A percentile compares a stretch with the other conserved stretches of the same genome.
Conservation (phyloP, 306 rosid genomes). For the Lupinus albus region DNA sequence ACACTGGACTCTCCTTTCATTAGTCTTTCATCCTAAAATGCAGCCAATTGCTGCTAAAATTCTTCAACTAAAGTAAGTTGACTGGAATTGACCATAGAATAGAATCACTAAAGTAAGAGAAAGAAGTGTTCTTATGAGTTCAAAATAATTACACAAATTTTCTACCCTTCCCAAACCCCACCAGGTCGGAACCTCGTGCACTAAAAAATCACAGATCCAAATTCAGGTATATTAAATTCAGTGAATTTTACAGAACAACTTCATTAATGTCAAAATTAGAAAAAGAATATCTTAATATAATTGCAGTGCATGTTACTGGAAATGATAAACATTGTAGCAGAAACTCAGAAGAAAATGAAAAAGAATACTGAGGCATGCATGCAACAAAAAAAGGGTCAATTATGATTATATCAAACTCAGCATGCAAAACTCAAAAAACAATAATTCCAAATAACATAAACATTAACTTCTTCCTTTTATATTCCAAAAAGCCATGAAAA, state of each 20-base stretch:
- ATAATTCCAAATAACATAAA: not conserved
- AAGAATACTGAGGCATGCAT: conserved; percentile 15
- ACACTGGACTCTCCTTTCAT: too few relatives aligned
- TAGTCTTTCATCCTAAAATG: not conserved
- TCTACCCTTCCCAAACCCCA: too few relatives aligned
- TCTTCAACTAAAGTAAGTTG: too few relatives aligned
- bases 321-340: not conserved
- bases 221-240: not conserved
- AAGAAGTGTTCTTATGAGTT: too few relatives aligned
- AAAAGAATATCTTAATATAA: not conserved
- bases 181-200: too few relatives aligned
- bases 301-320: not conserved
- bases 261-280: not conserved
- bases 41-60: conserved; percentile 10
- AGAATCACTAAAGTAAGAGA: too few relatives aligned
- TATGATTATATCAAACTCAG: conserved; percentile 11
- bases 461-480: not conserved
- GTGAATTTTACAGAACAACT: not conserved
- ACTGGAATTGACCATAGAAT: too few relatives aligned
- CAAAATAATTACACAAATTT: too few relatives aligned
- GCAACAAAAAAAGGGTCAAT: conserved; percentile 24
- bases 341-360: conserved; percentile 8
- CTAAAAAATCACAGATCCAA: too few relatives aligned
- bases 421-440: conserved; percentile 28
- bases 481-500: conserved; percentile 2